Evolutionary conservation across 306 rosid species (phyloP).

Genomic region (Medicago ruthenica): DNA sequence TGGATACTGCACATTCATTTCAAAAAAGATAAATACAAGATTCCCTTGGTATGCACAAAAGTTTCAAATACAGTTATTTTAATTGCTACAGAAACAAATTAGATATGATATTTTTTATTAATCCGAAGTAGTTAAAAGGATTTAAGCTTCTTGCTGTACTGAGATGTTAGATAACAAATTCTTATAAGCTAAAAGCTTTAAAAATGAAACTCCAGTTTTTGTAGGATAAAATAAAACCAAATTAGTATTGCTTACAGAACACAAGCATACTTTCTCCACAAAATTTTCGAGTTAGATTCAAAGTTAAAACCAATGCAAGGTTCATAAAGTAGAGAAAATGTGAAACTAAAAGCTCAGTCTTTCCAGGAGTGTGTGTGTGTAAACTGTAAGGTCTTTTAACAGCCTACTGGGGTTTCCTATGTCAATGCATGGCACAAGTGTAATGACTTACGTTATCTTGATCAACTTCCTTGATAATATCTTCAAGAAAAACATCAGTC

Average conservation of each 20-base stretch:
- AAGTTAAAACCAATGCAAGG: constrained; percentile 24
- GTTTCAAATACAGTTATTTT: neutral
- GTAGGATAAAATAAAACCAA: constrained; percentile 29
- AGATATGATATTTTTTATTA: neutral
- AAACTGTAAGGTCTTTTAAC: neutral
- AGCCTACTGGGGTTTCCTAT: constrained; percentile 28
- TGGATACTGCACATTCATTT: constrained; percentile 15
- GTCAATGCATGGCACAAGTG: constrained; percentile 14
- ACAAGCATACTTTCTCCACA: constrained; percentile 27
- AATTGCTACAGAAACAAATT: neutral
- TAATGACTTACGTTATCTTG: constrained; percentile 87
- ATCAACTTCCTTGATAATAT: constrained; percentile 90
- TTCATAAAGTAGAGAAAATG: constrained; percentile 23
- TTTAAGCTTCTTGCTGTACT: constrained; percentile 14
- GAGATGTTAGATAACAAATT: constrained; percentile 9
- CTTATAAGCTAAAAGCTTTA: neutral
- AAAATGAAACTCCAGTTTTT: constrained; percentile 23
- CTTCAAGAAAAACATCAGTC: constrained; percentile 86
- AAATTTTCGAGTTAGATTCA: constrained; percentile 10
- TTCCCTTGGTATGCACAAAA: constrained; percentile 11
- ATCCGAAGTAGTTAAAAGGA: constrained; percentile 26
- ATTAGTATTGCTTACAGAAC: constrained; percentile 20
- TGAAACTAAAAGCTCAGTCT: neutral
- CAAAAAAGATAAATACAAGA: neutral
- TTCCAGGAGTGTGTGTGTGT: too few relatives aligned